Percentiles rank a stretch among this genome's conserved stretches.
These are phyloP conservation scores for Mycena vitilis DNA, from an alignment of 768 basidiomycete genomes.

Conservation along the genomic window DNA sequence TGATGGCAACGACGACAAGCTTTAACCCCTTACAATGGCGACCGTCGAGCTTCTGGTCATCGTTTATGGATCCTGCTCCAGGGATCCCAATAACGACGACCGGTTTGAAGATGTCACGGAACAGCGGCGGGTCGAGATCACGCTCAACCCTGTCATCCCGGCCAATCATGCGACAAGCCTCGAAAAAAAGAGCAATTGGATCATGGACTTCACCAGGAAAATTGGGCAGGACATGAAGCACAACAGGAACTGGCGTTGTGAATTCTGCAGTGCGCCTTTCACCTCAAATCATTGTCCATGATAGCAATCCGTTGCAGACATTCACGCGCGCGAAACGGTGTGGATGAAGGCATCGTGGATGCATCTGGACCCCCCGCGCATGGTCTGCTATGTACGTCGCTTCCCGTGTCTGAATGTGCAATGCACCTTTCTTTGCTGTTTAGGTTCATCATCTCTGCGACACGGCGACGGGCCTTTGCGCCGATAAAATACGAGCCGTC, in stretches of 20 bases:
- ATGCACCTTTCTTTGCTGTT: not conserved
- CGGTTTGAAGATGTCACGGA: constrained; percentile 15
- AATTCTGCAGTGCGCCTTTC: constrained; percentile 30
- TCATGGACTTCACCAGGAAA: constrained; percentile 1
- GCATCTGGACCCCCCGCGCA: constrained; percentile 15
- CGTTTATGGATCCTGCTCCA: constrained; percentile 24
- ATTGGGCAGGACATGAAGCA: constrained; percentile 28
- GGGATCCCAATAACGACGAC: constrained; percentile 18
- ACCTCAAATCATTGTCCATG: not conserved
- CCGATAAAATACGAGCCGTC: not conserved
- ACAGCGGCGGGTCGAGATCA: constrained; percentile 32
- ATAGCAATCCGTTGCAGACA: not conserved
- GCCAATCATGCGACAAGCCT: constrained; percentile 2
- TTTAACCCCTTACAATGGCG: too few species aligned
- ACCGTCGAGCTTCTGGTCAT: constrained; percentile 16
- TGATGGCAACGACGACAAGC: too few species aligned
- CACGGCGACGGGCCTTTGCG: constrained; percentile 2
- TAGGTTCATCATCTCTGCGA: constrained; percentile 32
- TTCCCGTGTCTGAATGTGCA: not conserved
- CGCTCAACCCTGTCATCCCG: constrained; percentile 20
- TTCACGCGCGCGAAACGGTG: constrained; percentile 22
- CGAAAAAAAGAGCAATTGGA: constrained; percentile 9
- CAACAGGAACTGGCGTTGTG: constrained; percentile 31
- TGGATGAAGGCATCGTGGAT: constrained; percentile 27
- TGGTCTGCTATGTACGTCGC: constrained; percentile 18